Evolutionary conservation across 192 early-diverging fungal species (phyloP).

Genomic region (Podochytrium sp.): DNA sequence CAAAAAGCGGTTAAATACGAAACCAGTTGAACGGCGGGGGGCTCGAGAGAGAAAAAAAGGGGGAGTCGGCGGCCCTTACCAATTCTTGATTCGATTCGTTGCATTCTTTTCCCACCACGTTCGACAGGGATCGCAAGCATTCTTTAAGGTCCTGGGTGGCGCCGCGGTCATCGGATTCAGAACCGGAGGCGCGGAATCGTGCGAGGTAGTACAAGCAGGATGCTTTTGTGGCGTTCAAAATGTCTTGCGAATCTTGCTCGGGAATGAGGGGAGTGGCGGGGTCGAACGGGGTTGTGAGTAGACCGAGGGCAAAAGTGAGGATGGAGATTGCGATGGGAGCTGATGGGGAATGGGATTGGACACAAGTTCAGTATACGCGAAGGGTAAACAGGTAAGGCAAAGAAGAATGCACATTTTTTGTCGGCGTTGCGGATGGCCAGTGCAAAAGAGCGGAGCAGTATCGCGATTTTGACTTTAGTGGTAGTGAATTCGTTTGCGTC

Average conservation of each 20-base stretch:
- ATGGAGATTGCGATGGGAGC: constrained; percentile 10
- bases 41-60: not conserved
- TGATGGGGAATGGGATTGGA: not conserved
- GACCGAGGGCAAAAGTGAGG: constrained; percentile 12
- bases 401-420: constrained; percentile 11
- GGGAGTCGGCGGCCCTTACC: not conserved
- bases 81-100: constrained; percentile 17
- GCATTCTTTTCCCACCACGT: constrained; percentile 8
- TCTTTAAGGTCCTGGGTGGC: constrained; percentile 22
- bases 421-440: not conserved
- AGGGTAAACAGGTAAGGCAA: too few relatives aligned
- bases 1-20: not conserved
- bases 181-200: not conserved
- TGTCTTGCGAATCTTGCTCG: constrained; percentile 3
- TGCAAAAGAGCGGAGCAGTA: not conserved
- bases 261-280: constrained; percentile 6
- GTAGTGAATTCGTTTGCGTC: constrained; percentile 11
- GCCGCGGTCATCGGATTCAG: not conserved
- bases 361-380: not conserved
- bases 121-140: not conserved
- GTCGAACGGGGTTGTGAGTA: not conserved
- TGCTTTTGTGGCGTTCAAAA: constrained; percentile 1
- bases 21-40: not conserved
- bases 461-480: not conserved
- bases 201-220: constrained; percentile 15